phyloP scores from a whole-genome alignment of 306 rosid genomes.

The Astragalus glycyphyllos region DNA sequence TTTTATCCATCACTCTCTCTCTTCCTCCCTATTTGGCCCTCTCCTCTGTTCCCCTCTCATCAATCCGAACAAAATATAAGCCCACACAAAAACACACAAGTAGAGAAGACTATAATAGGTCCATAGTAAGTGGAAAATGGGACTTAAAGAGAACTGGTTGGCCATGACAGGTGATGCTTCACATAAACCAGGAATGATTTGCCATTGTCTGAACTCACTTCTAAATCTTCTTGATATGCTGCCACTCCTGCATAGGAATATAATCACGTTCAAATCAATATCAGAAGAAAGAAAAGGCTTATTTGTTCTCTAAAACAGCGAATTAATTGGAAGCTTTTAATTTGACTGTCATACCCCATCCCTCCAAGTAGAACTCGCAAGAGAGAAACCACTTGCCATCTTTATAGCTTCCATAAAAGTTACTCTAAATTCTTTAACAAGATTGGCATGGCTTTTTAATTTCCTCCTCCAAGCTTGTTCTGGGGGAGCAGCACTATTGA shows the following conservation, averaged over 20 bases:
- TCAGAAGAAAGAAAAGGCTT: slow-evolving; percentile 19
- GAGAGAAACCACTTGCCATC: slow-evolving; percentile 67
- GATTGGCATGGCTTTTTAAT: slow-evolving; percentile 89
- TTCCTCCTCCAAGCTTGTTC: slow-evolving; percentile 98
- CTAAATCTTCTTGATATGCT: slow-evolving; percentile 99
- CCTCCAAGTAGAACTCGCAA: slow-evolving; percentile 93
- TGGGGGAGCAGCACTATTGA: slow-evolving; percentile 92
- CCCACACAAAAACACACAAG: slow-evolving; percentile 14
- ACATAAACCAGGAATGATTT: slow-evolving; percentile 86
- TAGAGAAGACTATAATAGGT: slow-evolving; percentile 40
- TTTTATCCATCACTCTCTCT: too few species aligned
- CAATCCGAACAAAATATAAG: slow-evolving; percentile 21
- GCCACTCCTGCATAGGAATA: slow-evolving; percentile 77
- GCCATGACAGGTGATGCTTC: slow-evolving; percentile 96
- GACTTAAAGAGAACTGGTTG: slow-evolving; percentile 91
- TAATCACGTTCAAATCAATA: slow-evolving; percentile 35
- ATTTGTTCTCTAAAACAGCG: slow-evolving; percentile 4
- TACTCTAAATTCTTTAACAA: slow-evolving; percentile 89
- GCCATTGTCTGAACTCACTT: slow-evolving; percentile 97
- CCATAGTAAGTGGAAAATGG: slow-evolving; percentile 39
- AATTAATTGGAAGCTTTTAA: slow-evolving; percentile 32
- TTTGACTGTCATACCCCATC: slow-evolving; percentile 80
- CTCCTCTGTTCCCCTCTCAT: too few species aligned
- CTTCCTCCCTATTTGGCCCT: too few species aligned
- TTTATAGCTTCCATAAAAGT: slow-evolving; percentile 93